Conservation (phyloP, 1,284 basidiomycete genomes). For the Cryptococcus wingfieldii region DNA sequence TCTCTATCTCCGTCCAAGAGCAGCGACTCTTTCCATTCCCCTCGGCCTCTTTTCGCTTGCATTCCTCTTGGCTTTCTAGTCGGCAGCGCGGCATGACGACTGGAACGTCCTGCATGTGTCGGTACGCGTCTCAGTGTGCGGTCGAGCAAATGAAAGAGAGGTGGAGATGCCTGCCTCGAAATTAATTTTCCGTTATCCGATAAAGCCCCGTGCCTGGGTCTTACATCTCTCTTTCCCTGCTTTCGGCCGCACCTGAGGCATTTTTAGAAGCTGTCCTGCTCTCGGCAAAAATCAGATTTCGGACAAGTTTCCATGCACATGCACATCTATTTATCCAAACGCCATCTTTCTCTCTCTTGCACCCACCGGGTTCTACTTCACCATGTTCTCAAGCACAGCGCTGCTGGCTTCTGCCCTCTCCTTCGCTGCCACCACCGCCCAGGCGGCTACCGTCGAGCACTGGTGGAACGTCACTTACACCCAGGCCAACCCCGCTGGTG, state of each 20-base stretch:
- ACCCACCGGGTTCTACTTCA: background rate
- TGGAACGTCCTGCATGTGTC: too few species aligned
- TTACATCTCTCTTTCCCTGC: background rate
- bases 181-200: background rate
- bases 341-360: background rate
- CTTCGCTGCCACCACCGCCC: constrained; percentile 16
- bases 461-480: constrained; percentile 47
- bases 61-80: too few species aligned
- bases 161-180: too few species aligned
- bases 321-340: background rate
- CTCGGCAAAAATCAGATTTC: background rate
- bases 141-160: too few species aligned
- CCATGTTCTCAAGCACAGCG: constrained; percentile 2
- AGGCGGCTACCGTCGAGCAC: constrained; percentile 40
- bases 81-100: too few species aligned
- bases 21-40: too few species aligned
- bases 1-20: too few species aligned
- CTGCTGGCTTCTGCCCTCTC: constrained; percentile 15
- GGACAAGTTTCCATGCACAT: too few species aligned
- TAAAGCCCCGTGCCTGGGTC: background rate
- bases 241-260: background rate
- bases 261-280: background rate
- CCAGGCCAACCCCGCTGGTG: constrained; percentile 47
- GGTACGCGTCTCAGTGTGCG: too few species aligned
- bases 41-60: too few species aligned